phyloP scores from a whole-genome alignment of 2,329 filamentous ascomycete genomes.

The Cytospora mali region DNA sequence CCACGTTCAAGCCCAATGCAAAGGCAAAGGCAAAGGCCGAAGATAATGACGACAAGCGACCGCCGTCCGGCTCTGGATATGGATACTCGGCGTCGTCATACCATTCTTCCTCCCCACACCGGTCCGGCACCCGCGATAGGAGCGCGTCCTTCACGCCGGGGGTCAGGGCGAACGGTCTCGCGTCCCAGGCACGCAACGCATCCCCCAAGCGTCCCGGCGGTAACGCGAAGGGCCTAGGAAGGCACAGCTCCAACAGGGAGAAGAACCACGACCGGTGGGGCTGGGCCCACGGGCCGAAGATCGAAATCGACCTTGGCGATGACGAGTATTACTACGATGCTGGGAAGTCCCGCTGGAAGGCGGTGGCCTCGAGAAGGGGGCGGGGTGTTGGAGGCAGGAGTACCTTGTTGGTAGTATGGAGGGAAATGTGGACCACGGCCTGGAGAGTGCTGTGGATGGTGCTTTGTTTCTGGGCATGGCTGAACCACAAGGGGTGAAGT shows the following conservation, averaged over 20 bases:
- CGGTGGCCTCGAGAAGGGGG: conserved; percentile 27
- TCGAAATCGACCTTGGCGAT: conserved; percentile 54
- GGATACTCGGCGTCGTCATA: conserved; percentile 41
- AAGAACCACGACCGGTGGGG: conserved; percentile 22
- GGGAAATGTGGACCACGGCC: conserved; percentile 64
- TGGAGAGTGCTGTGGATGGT: conserved; percentile 67
- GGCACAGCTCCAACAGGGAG: conserved; percentile 50
- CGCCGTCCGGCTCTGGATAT: conserved; percentile 32
- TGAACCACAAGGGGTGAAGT: conserved; percentile 63
- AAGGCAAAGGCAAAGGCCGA: conserved; percentile 57
- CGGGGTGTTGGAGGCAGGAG: conserved; percentile 31
- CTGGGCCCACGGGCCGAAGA: conserved; percentile 47
- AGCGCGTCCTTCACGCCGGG: conserved; percentile 31
- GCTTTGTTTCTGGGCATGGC: conserved; percentile 65
- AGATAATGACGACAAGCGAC: conserved; percentile 42
- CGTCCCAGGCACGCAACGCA: conserved; percentile 31
- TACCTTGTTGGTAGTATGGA: conserved; percentile 51
- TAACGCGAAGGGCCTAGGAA: conserved; percentile 36
- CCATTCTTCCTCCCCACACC: conserved; percentile 33
- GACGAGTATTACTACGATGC: conserved; percentile 49
- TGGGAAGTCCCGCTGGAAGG: conserved; percentile 42
- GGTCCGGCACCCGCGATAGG: conserved; percentile 32
- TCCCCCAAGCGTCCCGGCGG: conserved; percentile 33
- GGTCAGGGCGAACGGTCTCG: conserved; percentile 29
- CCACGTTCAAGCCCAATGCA: conserved; percentile 57